Conservation (phyloP, 2,329 filamentous ascomycete genomes). For the Trichophyton simii region DNA sequence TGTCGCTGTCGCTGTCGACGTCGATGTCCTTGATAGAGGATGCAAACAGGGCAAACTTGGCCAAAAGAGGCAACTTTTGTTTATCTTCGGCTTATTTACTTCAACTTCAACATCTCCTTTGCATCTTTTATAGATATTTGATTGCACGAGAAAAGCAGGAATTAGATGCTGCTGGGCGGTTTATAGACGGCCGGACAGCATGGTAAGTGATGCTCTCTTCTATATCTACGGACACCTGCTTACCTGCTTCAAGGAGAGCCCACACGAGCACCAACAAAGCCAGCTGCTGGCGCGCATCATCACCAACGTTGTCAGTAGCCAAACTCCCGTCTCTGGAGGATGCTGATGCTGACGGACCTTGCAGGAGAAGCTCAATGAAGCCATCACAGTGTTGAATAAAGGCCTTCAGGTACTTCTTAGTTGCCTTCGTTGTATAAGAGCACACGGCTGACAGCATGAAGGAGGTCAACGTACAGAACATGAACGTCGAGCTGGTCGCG, state of each 20-base stretch:
- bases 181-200: neutral
- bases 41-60: neutral
- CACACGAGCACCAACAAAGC: conserved; percentile 95
- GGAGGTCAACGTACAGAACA: conserved; percentile 98
- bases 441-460: conserved; percentile 26
- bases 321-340: conserved; percentile 2
- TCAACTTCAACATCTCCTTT: neutral
- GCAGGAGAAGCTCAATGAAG: conserved; percentile 94
- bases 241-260: conserved; percentile 55
- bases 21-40: neutral
- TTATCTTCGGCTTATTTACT: too few species aligned
- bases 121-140: too few species aligned
- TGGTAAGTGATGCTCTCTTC: neutral
- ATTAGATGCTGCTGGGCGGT: too few species aligned
- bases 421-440: neutral
- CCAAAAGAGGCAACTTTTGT: neutral
- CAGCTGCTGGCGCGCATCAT: conserved; percentile 88
- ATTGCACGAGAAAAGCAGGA: too few species aligned
- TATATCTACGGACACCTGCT: neutral
- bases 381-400: conserved; percentile 84
- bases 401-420: conserved; percentile 68
- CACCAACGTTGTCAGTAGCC: conserved; percentile 72
- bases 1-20: too few species aligned
- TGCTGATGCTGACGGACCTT: neutral
- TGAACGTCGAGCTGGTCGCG: conserved; percentile 94